These are phyloP conservation scores for Elsinoe perseae DNA, from an alignment of 2,329 filamentous ascomycete genomes.

Conservation along the genomic window DNA sequence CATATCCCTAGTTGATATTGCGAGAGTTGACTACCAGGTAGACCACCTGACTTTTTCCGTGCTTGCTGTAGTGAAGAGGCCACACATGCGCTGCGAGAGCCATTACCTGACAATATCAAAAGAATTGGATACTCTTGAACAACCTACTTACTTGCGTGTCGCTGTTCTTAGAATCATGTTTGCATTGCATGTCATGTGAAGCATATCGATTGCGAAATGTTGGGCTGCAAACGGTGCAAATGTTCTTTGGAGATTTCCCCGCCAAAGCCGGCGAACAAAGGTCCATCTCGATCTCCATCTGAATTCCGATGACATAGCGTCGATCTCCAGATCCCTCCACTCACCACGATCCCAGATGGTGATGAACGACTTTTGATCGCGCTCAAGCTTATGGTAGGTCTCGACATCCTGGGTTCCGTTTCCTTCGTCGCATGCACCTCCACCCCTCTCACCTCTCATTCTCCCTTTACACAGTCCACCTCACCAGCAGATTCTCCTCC, in stretches of 20 bases:
- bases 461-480: background rate
- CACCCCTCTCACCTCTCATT: background rate
- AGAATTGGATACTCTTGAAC: no score
- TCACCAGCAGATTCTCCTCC: no score
- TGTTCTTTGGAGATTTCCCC: background rate
- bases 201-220: background rate
- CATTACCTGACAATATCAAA: no score
- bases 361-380: slow-evolving; percentile 3
- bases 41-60: no score
- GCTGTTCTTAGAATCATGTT: no score
- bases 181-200: no score
- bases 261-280: background rate
- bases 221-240: background rate
- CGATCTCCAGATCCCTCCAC: background rate
- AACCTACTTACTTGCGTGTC: no score
- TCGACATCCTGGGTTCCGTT: background rate
- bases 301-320: background rate
- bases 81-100: no score
- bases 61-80: no score
- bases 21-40: no score
- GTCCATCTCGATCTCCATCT: slow-evolving; percentile 2
- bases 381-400: background rate
- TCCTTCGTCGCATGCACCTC: background rate
- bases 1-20: no score
- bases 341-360: background rate